These are phyloP conservation scores for Helenozyma baotianmanensis DNA, from an alignment of 805 yeast genomes.

Conservation along the genomic window DNA sequence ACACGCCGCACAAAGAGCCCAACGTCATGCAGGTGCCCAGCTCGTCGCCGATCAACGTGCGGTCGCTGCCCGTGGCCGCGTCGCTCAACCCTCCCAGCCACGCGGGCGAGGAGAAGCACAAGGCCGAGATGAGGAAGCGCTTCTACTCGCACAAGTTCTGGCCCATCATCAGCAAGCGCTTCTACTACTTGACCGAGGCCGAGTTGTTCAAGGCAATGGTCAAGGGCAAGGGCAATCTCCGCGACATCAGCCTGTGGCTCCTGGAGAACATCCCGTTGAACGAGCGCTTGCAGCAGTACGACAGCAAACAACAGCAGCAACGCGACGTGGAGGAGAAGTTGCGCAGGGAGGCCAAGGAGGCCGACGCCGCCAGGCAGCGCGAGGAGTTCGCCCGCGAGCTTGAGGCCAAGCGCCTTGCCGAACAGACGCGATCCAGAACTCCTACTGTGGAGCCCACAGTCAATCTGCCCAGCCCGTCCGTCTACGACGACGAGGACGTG, in stretches of 20 bases:
- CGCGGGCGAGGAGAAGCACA: slow-evolving; percentile 13
- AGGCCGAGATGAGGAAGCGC: slow-evolving; percentile 20
- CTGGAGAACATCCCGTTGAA: slow-evolving; percentile 23
- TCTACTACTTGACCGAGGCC: slow-evolving; percentile 36
- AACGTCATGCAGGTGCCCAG: slow-evolving; percentile 36
- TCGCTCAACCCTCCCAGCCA: slow-evolving; percentile 4
- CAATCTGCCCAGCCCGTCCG: not conserved
- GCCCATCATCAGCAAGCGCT: slow-evolving; percentile 31
- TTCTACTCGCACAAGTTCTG: slow-evolving; percentile 37
- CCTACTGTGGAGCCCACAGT: not conserved
- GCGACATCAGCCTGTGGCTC: slow-evolving; percentile 37
- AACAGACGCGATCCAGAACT: too few species aligned
- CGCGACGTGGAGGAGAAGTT: not conserved
- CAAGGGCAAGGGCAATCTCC: slow-evolving; percentile 38
- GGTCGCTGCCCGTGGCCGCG: slow-evolving; percentile 20
- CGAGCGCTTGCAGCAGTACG: slow-evolving; percentile 12
- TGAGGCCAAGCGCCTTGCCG: too few species aligned
- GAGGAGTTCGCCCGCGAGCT: not conserved
- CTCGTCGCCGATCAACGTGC: slow-evolving; percentile 31
- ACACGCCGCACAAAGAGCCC: slow-evolving; percentile 10
- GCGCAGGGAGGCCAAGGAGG: too few species aligned
- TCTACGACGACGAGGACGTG: slow-evolving; percentile 30
- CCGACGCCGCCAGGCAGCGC: not conserved
- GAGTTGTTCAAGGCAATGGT: slow-evolving; percentile 40
- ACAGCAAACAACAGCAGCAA: slow-evolving; percentile 5